Percentiles rank a stretch among this genome's conserved stretches.
Conservation (phyloP, 768 basidiomycete species). For the Termitomyces titanicus region DNA sequence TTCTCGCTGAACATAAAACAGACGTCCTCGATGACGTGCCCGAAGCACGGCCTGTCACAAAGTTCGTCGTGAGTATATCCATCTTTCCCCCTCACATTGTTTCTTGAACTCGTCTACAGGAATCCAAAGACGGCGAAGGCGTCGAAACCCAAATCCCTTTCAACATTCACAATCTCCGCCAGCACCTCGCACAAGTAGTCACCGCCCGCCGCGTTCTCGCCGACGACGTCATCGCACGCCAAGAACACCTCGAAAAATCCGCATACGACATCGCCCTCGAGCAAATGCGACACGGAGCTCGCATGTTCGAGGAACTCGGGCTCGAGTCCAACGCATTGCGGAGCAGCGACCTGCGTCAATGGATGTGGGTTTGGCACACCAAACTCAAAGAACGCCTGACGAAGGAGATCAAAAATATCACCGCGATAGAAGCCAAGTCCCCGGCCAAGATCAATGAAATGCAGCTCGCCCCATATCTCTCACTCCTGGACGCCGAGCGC, state of each 20-base stretch:
- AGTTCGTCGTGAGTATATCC: constrained; percentile 24
- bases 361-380: constrained; percentile 88
- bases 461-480: constrained; percentile 64
- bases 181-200: constrained; percentile 60
- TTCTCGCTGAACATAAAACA: constrained; percentile 32
- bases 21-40: constrained; percentile 53
- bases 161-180: constrained; percentile 69
- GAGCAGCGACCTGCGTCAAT: constrained; percentile 52
- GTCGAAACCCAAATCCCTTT: constrained; percentile 54
- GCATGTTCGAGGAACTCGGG: constrained; percentile 55
- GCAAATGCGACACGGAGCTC: constrained; percentile 61
- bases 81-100: constrained; percentile 8
- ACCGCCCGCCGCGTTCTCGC: constrained; percentile 62
- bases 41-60: constrained; percentile 58
- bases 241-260: constrained; percentile 80
- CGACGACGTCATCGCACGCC: constrained; percentile 68
- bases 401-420: constrained; percentile 46
- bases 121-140: constrained; percentile 16
- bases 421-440: constrained; percentile 26
- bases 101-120: constrained; percentile 14
- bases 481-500: constrained; percentile 70
- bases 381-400: constrained; percentile 50
- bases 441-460: neutral
- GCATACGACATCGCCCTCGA: constrained; percentile 81
- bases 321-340: constrained; percentile 43